These are phyloP conservation scores for Capronia americana DNA, from an alignment of 2,329 filamentous ascomycete species.

Conservation along the genomic window DNA sequence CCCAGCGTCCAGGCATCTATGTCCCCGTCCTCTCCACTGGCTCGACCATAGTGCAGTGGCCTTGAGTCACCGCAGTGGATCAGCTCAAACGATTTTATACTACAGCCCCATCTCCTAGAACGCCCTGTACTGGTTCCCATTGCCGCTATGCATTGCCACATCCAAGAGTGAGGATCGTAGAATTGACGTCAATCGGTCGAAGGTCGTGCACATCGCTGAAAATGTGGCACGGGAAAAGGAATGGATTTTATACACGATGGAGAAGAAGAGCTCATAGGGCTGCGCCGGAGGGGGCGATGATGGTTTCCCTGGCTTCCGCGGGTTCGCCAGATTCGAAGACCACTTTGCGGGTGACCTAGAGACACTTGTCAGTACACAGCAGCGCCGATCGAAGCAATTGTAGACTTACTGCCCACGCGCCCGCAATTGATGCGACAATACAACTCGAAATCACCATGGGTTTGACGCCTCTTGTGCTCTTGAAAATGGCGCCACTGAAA, in stretches of 20 bases:
- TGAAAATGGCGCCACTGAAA: constrained; percentile 92
- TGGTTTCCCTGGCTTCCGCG: constrained; percentile 20
- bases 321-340: constrained; percentile 51
- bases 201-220: constrained; percentile 10
- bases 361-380: constrained; percentile 33
- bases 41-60: not conserved
- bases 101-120: constrained; percentile 25
- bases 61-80: not conserved
- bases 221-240: constrained; percentile 13
- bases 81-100: constrained; percentile 18
- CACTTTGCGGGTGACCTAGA: constrained; percentile 59
- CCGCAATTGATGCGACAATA: constrained; percentile 84
- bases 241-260: constrained; percentile 32
- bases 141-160: constrained; percentile 35
- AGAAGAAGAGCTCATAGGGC: constrained; percentile 19
- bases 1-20: not conserved
- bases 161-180: constrained; percentile 35
- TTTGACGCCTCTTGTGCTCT: constrained; percentile 86
- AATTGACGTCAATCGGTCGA: constrained; percentile 25
- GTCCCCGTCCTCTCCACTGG: not conserved
- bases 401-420: constrained; percentile 85
- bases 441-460: constrained; percentile 95
- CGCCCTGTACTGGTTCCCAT: constrained; percentile 28
- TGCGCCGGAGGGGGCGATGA: constrained; percentile 14
- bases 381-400: constrained; percentile 16